These are phyloP conservation scores for Trichocomaceae sp. DNA, from an alignment of 2,329 filamentous ascomycete genomes.

Conservation along the genomic window DNA sequence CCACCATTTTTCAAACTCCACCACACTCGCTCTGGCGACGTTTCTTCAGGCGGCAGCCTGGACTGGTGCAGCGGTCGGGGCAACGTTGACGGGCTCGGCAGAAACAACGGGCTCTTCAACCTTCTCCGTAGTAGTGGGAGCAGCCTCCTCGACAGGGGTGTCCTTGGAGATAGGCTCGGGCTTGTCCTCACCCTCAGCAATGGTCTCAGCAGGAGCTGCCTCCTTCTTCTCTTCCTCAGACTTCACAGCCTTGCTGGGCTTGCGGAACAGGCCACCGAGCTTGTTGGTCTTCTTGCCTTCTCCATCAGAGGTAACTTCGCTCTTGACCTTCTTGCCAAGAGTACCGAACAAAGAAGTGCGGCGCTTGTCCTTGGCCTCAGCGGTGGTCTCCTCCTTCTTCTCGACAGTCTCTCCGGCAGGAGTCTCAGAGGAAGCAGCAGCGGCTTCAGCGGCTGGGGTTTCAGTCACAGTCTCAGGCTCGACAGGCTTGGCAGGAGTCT, in stretches of 20 bases:
- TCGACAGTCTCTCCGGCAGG: conserved; percentile 21
- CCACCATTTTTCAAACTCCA: conserved; percentile 40
- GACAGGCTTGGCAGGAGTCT: conserved; percentile 32
- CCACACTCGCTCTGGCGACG: conserved; percentile 24
- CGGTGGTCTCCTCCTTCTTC: conserved; percentile 21
- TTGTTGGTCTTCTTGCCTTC: conserved; percentile 44
- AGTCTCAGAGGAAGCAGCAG: conserved; percentile 22
- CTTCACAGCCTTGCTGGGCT: conserved; percentile 44
- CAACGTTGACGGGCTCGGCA: conserved; percentile 27
- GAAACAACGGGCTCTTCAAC: conserved; percentile 18
- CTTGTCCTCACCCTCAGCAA: conserved; percentile 25
- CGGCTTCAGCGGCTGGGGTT: conserved; percentile 32
- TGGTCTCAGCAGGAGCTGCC: conserved; percentile 22
- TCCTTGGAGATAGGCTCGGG: conserved; percentile 18
- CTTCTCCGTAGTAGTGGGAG: conserved; percentile 22
- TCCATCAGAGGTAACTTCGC: conserved; percentile 43
- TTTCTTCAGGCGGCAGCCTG: conserved; percentile 39
- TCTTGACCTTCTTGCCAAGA: conserved; percentile 49
- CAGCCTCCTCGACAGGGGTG: conserved; percentile 20
- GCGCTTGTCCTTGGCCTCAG: conserved; percentile 34
- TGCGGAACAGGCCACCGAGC: conserved; percentile 44
- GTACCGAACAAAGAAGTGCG: conserved; percentile 50
- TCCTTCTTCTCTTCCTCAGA: conserved; percentile 30
- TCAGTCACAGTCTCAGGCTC: conserved; percentile 37
- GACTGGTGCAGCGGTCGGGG: conserved; percentile 30